phyloP scores from a whole-genome alignment of 192 early-diverging fungal species.

The Coemansia sp. region DNA sequence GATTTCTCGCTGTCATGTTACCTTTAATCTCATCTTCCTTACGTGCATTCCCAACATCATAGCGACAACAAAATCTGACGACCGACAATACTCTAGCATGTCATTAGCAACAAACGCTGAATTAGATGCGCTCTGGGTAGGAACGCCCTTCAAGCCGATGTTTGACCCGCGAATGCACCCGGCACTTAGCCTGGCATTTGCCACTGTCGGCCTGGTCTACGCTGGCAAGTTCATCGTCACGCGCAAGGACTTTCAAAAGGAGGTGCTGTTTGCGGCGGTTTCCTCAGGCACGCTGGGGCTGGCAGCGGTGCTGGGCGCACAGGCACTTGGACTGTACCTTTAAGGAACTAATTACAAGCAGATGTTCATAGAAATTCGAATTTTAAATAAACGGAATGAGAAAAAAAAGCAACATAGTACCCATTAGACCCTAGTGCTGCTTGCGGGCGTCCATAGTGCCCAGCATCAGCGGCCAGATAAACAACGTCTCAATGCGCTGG shows the following conservation, averaged over 20 bases:
- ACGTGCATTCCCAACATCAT: no score
- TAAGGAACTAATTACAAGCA: background rate
- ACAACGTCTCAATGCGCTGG: constrained; percentile 47
- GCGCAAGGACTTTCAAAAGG: constrained; percentile 13
- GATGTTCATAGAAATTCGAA: background rate
- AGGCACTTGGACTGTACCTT: constrained; percentile 40
- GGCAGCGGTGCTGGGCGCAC: constrained; percentile 32
- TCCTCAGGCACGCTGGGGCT: constrained; percentile 42
- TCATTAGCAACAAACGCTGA: constrained; percentile 8
- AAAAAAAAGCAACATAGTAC: background rate
- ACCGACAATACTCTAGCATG: constrained; percentile 13
- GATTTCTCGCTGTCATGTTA: no score
- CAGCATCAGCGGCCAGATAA: constrained; percentile 52
- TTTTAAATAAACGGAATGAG: background rate
- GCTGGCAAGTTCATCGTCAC: constrained; percentile 45
- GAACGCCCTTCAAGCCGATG: constrained; percentile 30
- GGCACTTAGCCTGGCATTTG: constrained; percentile 28
- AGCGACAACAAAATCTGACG: background rate
- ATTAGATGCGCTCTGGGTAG: constrained; percentile 30
- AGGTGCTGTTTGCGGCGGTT: constrained; percentile 32
- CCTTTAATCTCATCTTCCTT: no score
- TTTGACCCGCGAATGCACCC: constrained; percentile 32
- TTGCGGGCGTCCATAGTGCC: constrained; percentile 43
- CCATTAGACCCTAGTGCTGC: constrained; percentile 1
- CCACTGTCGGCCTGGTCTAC: constrained; percentile 29